These are phyloP conservation scores for Suillus plorans DNA, from an alignment of 768 basidiomycete species.

Conservation along the genomic window DNA sequence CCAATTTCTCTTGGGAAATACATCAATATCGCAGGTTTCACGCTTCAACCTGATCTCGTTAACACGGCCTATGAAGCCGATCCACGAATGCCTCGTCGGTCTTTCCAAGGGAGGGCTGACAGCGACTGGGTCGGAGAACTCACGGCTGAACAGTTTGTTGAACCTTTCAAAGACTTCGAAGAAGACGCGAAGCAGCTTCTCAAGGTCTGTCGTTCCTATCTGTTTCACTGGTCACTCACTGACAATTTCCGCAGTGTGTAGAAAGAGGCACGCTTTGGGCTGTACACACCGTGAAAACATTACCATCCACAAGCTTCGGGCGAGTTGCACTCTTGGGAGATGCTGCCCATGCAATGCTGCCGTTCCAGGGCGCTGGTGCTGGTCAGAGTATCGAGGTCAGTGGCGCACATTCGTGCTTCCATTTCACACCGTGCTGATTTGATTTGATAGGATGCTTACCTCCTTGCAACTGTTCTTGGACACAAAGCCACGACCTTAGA, in stretches of 20 bases:
- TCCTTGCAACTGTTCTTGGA: conserved; percentile 41
- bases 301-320: conserved; percentile 51
- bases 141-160: conserved; percentile 44
- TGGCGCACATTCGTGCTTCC: neutral
- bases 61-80: conserved; percentile 37
- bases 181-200: conserved; percentile 57
- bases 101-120: conserved; percentile 23
- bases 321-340: conserved; percentile 49
- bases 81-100: conserved; percentile 11
- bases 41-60: conserved; percentile 49
- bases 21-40: conserved; percentile 66
- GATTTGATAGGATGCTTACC: conserved; percentile 33
- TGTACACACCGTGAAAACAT: conserved; percentile 54
- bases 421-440: neutral
- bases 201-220: conserved; percentile 37
- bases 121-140: conserved; percentile 52
- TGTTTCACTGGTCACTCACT: neutral
- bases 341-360: conserved; percentile 43
- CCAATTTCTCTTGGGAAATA: conserved; percentile 56
- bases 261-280: conserved; percentile 60
- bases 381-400: conserved; percentile 44
- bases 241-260: conserved; percentile 42
- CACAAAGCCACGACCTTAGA: conserved; percentile 35
- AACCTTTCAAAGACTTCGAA: conserved; percentile 54
- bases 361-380: conserved; percentile 45